Conservation (phyloP, 768 basidiomycete genomes). For the Coprinopsis sp. region DNA sequence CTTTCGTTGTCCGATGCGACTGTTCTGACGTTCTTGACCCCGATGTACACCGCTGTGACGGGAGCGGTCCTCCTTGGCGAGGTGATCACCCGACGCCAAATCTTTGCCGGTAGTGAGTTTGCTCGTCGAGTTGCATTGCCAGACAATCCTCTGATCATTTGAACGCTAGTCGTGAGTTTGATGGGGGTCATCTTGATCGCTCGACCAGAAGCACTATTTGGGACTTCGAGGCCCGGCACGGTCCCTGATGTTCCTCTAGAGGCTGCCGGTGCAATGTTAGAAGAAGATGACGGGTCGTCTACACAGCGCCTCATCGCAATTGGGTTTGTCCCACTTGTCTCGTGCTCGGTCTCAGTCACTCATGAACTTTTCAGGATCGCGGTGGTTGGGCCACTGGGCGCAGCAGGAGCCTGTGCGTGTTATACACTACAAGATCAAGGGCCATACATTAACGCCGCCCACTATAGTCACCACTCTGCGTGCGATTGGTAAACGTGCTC, state of each 20-base stretch:
- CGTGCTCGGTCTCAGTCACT: not conserved
- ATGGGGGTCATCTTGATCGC: conserved; percentile 79
- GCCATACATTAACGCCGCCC: not conserved
- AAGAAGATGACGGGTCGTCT: conserved; percentile 23
- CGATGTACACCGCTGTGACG: conserved; percentile 57
- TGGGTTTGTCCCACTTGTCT: conserved; percentile 30
- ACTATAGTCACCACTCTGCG: conserved; percentile 36
- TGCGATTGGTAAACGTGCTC: conserved; percentile 66
- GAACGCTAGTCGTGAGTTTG: conserved; percentile 53
- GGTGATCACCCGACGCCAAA: conserved; percentile 47
- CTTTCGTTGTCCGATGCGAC: conserved; percentile 76
- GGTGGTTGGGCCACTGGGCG: conserved; percentile 60
- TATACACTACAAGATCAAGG: not conserved
- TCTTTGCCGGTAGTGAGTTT: conserved; percentile 43
- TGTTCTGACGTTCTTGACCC: conserved; percentile 71
- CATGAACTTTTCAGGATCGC: conserved; percentile 40
- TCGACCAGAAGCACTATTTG: conserved; percentile 72
- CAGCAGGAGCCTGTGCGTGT: conserved; percentile 63
- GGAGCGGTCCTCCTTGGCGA: conserved; percentile 64
- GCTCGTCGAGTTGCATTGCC: not conserved
- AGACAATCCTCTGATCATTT: not conserved
- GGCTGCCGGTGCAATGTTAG: conserved; percentile 3
- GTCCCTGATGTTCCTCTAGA: not conserved
- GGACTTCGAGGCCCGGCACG: conserved; percentile 18
- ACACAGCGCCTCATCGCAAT: conserved; percentile 54